These are phyloP conservation scores for Trichomonascus vanleenenianus DNA, from an alignment of 805 yeast genomes.

Conservation along the genomic window DNA sequence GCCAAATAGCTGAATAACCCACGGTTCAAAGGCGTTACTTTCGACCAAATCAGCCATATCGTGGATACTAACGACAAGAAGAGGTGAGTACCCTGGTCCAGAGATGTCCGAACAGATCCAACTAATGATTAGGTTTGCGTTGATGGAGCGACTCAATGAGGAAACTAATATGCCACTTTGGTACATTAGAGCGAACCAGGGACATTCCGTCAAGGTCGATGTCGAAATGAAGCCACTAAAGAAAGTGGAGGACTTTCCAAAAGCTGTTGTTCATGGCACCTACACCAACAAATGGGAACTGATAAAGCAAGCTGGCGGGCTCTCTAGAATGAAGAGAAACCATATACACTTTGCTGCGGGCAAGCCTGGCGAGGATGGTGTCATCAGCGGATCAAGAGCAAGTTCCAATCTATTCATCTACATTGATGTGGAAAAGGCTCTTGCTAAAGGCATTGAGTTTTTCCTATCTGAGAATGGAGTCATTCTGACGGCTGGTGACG, in stretches of 20 bases:
- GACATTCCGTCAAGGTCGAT: constrained; percentile 59
- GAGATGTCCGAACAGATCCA: too few species aligned
- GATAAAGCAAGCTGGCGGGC: constrained; percentile 48
- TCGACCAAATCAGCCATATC: constrained; percentile 49
- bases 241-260: constrained; percentile 36
- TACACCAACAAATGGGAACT: constrained; percentile 37
- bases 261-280: constrained; percentile 82
- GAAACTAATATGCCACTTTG: constrained; percentile 11
- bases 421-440: constrained; percentile 46
- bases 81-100: constrained; percentile 34
- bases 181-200: constrained; percentile 83
- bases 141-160: constrained; percentile 3
- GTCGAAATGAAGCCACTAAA: constrained; percentile 36
- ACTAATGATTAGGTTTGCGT: constrained; percentile 22
- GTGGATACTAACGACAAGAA: constrained; percentile 64
- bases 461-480: constrained; percentile 69
- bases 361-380: constrained; percentile 37
- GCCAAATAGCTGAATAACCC: neutral
- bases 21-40: constrained; percentile 1
- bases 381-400: constrained; percentile 69
- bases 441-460: constrained; percentile 41
- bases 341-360: constrained; percentile 82
- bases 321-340: constrained; percentile 63
- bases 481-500: constrained; percentile 55
- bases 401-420: constrained; percentile 52